A percentile compares a stretch with the other conserved stretches of the same genome.
phyloP scores from a whole-genome alignment of 495 filamentous ascomycete species.

The Annulohypoxylon stygium region DNA sequence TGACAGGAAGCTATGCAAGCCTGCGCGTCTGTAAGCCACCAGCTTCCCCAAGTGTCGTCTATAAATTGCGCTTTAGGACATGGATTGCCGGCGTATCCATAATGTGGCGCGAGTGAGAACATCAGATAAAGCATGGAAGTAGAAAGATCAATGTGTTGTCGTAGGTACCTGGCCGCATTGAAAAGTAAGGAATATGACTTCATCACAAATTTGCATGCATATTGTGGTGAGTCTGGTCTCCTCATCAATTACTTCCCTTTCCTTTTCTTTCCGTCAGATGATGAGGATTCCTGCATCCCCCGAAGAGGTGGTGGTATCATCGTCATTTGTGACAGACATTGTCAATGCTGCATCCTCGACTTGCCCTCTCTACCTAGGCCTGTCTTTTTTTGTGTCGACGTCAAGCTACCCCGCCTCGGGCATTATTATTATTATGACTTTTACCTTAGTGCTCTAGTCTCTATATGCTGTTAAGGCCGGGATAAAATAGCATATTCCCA shows the following conservation, averaged over 20 bases:
- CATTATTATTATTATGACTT: slow-evolving; percentile 43
- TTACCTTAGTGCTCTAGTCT: slow-evolving; percentile 40
- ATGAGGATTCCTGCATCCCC: slow-evolving; percentile 48
- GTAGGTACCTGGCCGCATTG: slow-evolving; percentile 35
- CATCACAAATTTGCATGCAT: slow-evolving; percentile 44
- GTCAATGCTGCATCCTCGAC: slow-evolving; percentile 40
- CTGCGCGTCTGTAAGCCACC: slow-evolving; percentile 33
- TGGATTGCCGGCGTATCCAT: slow-evolving; percentile 37
- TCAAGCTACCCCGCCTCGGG: slow-evolving; percentile 47
- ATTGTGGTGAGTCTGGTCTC: slow-evolving; percentile 34
- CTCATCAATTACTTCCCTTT: slow-evolving; percentile 30
- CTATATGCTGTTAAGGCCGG: slow-evolving; percentile 36
- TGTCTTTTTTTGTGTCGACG: slow-evolving; percentile 29
- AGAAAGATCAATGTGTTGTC: slow-evolving; percentile 23
- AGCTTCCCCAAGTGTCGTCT: slow-evolving; percentile 20
- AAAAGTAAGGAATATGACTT: slow-evolving; percentile 40
- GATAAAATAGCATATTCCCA: slow-evolving; percentile 44
- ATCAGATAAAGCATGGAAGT: slow-evolving; percentile 41
- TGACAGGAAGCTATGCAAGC: slow-evolving; percentile 38
- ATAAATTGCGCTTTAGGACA: slow-evolving; percentile 39
- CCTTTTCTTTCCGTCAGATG: slow-evolving; percentile 47
- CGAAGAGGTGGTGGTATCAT: slow-evolving; percentile 48
- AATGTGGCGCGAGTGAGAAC: slow-evolving; percentile 36
- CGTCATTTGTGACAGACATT: slow-evolving; percentile 48
- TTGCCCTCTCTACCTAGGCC: slow-evolving; percentile 30